Evolutionary conservation across 2,329 filamentous ascomycete species (phyloP), one percentile per base, ranked within the genome.

Genomic region (Xylaria sp.): DNA sequence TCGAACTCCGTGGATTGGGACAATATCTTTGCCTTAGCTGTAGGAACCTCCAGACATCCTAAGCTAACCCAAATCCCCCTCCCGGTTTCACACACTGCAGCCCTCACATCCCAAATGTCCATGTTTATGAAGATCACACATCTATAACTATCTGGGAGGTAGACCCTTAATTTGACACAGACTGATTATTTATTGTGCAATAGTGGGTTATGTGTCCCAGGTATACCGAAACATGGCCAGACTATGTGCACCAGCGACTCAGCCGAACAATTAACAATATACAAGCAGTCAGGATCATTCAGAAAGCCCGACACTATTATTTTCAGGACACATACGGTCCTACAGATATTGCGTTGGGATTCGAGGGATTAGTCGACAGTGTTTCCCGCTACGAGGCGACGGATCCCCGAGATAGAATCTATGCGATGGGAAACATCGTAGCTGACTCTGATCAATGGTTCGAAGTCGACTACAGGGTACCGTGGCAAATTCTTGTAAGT

Each of bases 371-470:
- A 54, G 54, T 73, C 10, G 58, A 40, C 6, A 66, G 23, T 44
- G 65, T 69, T 3, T 55, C 62, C 32, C 71, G 71, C 25, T 73
- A 74, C 29, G 72, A 71, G 5, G 73, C 73, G n/a, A 75, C 73
- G 3, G 71, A 75, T 53, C 71, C 73, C 12, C 69, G 73, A 32
- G 73, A 75, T 40, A 71, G 71, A 32, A 63, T 75, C 29, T 75
- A 70, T 51, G 70, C 74, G 3, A 64, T 74, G 58, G 67, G 70
- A 18, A 73, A 72, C 37, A 67, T 75, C 18, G 65, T 73, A 40
- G 69, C 35, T 8, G 67, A 75, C 27, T 62, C 69, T 10, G 18
- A 58, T 18, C 40, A 67, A 16, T 75, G 74, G 74, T 71, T 75
- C 37, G 62, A 73, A 8, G 66, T 74, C n/a, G 70, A 73, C 47